Conservation (phyloP, 148 eudicot species). For the Rhododendron griersonianum region DNA sequence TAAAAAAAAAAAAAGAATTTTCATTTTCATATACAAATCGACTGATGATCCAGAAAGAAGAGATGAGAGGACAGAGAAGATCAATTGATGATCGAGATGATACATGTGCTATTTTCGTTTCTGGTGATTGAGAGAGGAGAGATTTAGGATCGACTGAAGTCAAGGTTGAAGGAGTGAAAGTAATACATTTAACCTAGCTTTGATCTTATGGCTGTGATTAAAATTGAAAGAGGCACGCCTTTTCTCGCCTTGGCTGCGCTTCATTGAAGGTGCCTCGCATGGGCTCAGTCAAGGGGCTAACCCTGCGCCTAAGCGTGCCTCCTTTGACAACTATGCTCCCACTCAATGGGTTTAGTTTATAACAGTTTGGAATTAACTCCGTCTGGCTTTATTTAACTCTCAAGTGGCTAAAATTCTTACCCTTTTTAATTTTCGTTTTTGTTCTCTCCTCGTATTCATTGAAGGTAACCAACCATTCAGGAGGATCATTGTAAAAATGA, state of each 20-base stretch:
- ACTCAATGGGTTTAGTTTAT: not conserved
- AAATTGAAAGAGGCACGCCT: not conserved
- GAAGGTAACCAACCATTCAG: not conserved
- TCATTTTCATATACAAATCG: not conserved
- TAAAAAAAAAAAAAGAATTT: not conserved
- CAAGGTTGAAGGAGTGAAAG: not conserved
- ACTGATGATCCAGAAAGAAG: not conserved
- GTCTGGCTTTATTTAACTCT: not conserved
- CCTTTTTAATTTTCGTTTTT: not conserved
- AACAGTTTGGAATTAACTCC: not conserved
- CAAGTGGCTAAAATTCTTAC: not conserved
- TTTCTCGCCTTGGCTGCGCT: not conserved
- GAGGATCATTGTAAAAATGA: not conserved
- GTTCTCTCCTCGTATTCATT: not conserved
- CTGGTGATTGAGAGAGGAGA: not conserved
- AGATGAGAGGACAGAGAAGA: not conserved
- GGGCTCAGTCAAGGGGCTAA: not conserved
- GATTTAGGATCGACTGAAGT: not conserved
- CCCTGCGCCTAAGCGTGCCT: too few relatives aligned
- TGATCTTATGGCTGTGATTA: not conserved
- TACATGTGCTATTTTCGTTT: not conserved
- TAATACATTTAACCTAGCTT: not conserved
- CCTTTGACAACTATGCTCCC: too few relatives aligned
- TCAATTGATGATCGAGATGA: not conserved
- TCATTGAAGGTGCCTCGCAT: not conserved